Evolutionary conservation across 768 basidiomycete species (phyloP).

Genomic region (Pisolithus microcarpus): DNA sequence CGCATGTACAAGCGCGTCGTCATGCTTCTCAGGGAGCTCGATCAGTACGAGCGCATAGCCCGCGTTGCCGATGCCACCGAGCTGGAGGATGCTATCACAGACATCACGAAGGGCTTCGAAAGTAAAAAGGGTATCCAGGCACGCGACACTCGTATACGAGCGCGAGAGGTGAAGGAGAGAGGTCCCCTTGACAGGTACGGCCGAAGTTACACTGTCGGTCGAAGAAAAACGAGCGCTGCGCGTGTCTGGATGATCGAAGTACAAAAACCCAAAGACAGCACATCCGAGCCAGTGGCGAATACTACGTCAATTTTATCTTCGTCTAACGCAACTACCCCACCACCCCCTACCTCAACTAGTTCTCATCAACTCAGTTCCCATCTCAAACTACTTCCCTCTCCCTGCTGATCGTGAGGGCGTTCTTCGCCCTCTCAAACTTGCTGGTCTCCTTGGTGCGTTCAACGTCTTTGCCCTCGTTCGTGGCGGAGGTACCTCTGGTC

Average conservation of each 20-base stretch:
- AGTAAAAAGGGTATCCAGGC: conserved; percentile 50
- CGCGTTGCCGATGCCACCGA: conserved; percentile 50
- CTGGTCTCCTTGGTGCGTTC: conserved; percentile 79
- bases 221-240: conserved; percentile 84
- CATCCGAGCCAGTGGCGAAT: conserved; percentile 4
- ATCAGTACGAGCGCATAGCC: conserved; percentile 56
- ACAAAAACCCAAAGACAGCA: conserved; percentile 10
- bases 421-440: conserved; percentile 75
- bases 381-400: conserved; percentile 71
- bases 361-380: conserved; percentile 78
- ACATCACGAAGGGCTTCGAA: conserved; percentile 58
- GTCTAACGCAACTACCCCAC: conserved; percentile 9
- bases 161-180: conserved; percentile 35
- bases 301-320: conserved; percentile 11
- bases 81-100: conserved; percentile 41
- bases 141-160: conserved; percentile 23
- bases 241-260: conserved; percentile 89
- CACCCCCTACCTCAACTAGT: conserved; percentile 55
- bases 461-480: conserved; percentile 69
- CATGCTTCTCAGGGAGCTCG: conserved; percentile 56
- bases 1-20: conserved; percentile 63
- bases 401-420: conserved; percentile 74
- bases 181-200: conserved; percentile 66
- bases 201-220: conserved; percentile 80
- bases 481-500: conserved; percentile 88